A percentile compares a stretch with the other conserved stretches of the same genome.
Evolutionary conservation across 2,329 filamentous ascomycete genomes (phyloP).

Genomic region (Leptographium radiaticola): DNA sequence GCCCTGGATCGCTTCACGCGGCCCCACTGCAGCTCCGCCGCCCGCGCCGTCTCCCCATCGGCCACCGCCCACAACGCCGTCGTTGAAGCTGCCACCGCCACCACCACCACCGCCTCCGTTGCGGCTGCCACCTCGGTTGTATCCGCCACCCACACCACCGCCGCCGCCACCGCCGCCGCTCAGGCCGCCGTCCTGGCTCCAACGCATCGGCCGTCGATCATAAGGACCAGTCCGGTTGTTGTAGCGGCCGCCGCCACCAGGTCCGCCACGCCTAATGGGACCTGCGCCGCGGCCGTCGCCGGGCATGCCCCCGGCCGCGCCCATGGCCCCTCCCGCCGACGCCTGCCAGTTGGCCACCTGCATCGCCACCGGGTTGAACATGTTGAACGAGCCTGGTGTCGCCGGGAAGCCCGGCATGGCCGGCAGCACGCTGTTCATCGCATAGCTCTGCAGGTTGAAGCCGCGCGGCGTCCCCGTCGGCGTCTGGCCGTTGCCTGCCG

Average conservation of each 20-base stretch:
- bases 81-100: slow-evolving; percentile 30
- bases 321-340: slow-evolving; percentile 15
- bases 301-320: slow-evolving; percentile 43
- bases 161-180: slow-evolving; percentile 38
- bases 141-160: slow-evolving; percentile 21
- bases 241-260: slow-evolving; percentile 33
- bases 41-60: slow-evolving; percentile 63
- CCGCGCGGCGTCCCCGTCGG: slow-evolving; percentile 78
- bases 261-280: slow-evolving; percentile 49
- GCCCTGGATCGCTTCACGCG: slow-evolving; percentile 82
- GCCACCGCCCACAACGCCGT: slow-evolving; percentile 24
- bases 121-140: slow-evolving; percentile 19
- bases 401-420: slow-evolving; percentile 42
- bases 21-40: slow-evolving; percentile 65
- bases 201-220: slow-evolving; percentile 49
- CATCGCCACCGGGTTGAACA: slow-evolving; percentile 39
- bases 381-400: slow-evolving; percentile 23
- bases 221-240: slow-evolving; percentile 59
- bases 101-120: slow-evolving; percentile 26
- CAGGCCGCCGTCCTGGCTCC: slow-evolving; percentile 25
- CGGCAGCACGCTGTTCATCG: slow-evolving; percentile 44
- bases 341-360: slow-evolving; percentile 35
- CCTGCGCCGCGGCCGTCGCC: slow-evolving; percentile 46
- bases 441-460: slow-evolving; percentile 71
- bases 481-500: slow-evolving; percentile 61